Percentiles rank a stretch among this genome's conserved stretches.
Evolutionary conservation across 306 rosid species (phyloP).

Genomic region (Sphenostylis stenocarpa): DNA sequence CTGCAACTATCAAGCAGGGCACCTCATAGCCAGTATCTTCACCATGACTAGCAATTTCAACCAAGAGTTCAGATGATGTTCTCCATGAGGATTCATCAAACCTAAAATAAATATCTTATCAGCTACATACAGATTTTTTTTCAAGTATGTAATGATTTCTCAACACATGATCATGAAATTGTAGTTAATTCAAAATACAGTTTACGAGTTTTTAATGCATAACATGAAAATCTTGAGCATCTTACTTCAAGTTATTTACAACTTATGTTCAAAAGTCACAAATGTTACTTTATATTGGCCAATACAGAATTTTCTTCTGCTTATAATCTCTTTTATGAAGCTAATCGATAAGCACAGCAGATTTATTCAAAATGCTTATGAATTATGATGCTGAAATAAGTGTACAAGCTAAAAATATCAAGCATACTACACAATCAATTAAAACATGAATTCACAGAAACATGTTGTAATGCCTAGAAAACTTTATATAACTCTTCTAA

Average conservation of each 20-base stretch:
- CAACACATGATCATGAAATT: neutral
- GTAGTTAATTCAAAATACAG: neutral
- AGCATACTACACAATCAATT: neutral
- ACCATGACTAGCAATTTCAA: conserved; percentile 90
- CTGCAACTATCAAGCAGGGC: conserved; percentile 98
- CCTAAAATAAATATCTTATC: conserved; percentile 49
- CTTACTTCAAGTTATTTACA: neutral
- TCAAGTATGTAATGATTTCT: neutral
- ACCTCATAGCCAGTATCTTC: conserved; percentile 95
- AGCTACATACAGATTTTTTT: conserved; percentile 1
- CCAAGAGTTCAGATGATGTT: conserved; percentile 74
- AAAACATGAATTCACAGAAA: neutral
- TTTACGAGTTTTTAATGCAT: neutral
- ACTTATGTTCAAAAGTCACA: neutral
- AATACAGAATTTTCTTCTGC: neutral
- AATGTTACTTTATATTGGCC: neutral
- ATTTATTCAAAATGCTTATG: neutral
- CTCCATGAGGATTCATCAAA: conserved; percentile 88
- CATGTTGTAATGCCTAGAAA: neutral
- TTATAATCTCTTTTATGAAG: conserved; percentile 4
- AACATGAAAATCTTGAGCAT: neutral
- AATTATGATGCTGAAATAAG: conserved; percentile 11
- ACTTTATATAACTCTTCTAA: neutral
- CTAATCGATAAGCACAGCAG: conserved; percentile 13
- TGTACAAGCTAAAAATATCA: neutral